These are phyloP conservation scores for Colletotrichum endophyticum DNA, from an alignment of 2,329 filamentous ascomycete species.

Conservation along the genomic window DNA sequence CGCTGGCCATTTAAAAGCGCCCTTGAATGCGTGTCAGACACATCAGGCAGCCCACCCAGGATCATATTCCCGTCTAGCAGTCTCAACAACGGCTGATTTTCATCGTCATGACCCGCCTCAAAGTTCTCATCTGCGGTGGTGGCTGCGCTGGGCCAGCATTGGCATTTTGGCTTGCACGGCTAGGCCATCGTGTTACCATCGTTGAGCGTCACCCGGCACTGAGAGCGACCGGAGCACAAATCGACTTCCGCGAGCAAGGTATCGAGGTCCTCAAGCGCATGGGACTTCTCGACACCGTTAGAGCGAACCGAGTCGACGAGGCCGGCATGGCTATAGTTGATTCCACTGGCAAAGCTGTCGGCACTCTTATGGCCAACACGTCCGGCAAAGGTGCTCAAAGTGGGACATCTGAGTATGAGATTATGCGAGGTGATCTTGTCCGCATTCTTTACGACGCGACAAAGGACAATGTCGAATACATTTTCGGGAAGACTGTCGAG, in stretches of 20 bases:
- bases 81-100: not conserved
- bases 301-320: conserved; percentile 47
- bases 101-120: conserved; percentile 1
- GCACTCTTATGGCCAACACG: not conserved
- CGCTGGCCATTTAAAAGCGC: not conserved
- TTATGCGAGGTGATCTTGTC: conserved; percentile 58
- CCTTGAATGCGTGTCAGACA: not conserved
- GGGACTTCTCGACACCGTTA: conserved; percentile 51
- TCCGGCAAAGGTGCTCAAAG: conserved; percentile 30
- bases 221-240: conserved; percentile 52
- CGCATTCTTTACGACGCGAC: conserved; percentile 43
- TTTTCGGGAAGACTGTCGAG: conserved; percentile 35
- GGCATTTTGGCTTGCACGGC: conserved; percentile 51
- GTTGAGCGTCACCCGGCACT: conserved; percentile 45
- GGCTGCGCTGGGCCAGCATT: conserved; percentile 45
- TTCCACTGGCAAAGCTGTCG: conserved; percentile 30
- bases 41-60: not conserved
- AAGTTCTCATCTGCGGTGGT: conserved; percentile 39
- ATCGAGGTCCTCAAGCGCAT: conserved; percentile 56
- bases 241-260: conserved; percentile 58
- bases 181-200: conserved; percentile 43
- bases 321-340: conserved; percentile 50
- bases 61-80: not conserved
- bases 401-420: conserved; percentile 57
- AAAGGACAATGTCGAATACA: conserved; percentile 28